Conservation (phyloP, 352 stramenopile species). For the Saprolegnia diclina region DNA sequence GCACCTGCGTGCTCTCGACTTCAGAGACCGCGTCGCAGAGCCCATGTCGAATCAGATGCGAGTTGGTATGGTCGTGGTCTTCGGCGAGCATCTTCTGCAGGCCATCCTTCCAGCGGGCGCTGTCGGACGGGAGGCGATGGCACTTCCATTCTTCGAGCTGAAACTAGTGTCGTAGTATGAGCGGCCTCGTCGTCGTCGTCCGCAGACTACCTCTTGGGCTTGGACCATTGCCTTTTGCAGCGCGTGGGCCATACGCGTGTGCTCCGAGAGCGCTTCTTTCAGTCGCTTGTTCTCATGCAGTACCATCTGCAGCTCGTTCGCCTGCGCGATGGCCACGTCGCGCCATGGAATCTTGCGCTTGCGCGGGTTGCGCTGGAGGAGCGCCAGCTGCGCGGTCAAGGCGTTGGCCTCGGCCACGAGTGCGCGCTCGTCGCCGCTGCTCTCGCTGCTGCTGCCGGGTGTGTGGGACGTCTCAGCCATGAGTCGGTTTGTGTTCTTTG, state of each 20-base stretch:
- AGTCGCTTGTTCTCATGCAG: conserved; percentile 14
- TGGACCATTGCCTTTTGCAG: background rate
- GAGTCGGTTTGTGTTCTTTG: background rate
- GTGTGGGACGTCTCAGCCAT: background rate
- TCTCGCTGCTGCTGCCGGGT: background rate
- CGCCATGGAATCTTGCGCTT: conserved; percentile 12
- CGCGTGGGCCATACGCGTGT: background rate
- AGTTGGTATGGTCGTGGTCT: conserved; percentile 10
- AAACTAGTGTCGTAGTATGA: background rate
- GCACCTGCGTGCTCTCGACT: background rate
- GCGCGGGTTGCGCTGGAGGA: background rate
- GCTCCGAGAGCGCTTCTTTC: background rate
- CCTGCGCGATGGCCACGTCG: background rate
- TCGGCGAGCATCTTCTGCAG: conserved; percentile 15
- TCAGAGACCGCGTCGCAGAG: background rate
- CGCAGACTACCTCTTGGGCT: background rate
- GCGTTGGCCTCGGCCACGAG: background rate
- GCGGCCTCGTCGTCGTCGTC: background rate
- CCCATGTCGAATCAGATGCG: conserved; percentile 1
- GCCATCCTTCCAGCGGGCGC: background rate
- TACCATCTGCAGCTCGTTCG: background rate
- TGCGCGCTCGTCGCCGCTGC: background rate
- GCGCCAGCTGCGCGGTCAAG: background rate
- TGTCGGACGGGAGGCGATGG: conserved; percentile 12
- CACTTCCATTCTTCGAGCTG: conserved; percentile 12